Base-by-base conservation (phyloP, 2,329 filamentous ascomycete species). In the Epichloe aotearoae region DNA sequence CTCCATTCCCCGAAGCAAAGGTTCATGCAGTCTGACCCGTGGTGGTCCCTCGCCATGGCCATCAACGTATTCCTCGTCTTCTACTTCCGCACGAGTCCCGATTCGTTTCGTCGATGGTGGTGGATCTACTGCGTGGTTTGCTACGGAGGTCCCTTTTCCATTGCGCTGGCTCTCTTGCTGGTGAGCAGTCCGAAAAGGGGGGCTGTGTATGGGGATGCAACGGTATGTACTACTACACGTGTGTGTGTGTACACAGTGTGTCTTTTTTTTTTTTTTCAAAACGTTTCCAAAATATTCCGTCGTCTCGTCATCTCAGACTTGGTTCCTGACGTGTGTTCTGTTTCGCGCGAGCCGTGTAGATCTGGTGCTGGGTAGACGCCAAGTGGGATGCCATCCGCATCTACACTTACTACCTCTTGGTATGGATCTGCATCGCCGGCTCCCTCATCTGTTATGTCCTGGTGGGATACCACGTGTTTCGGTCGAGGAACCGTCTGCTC, bases 21-120 rank as follows among this genome's bases (percentile, higher is more conserved):
- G 79, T 88, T 88, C 64, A 84, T 86, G 78, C 82, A 84, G 56
- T 84, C 83, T 5, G 84, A 88, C 65, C 80, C 83, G 0, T 76
- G 85, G 68, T 89, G 83, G 85, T 86, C 84, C 0, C 77, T 89
- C 50, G 84, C 84, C 55, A 91, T 93, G 86, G 85, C 86, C 3
- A 73, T 84, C 61, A 93, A 91, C 60, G 86, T 91, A 54, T 86
- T 84, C 59, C 74, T 90, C 48, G 77, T 81, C 52, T 81, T 81
- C 62, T 81, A 80, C 65, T 75, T 74, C 56, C 71, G 74, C n/a
- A 72, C 74, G 46, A 78, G 72, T 45, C 76, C 77, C 0, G 83
- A 82, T 7, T 82, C 84, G 48, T 88, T 89, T 60, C 75, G 77
- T n/a, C 76, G 76, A 45, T 85, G 85, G 63, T 77, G 83, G 59